Conservation (phyloP, 257 asterid genomes). For the Galeopsis tetrahit region DNA sequence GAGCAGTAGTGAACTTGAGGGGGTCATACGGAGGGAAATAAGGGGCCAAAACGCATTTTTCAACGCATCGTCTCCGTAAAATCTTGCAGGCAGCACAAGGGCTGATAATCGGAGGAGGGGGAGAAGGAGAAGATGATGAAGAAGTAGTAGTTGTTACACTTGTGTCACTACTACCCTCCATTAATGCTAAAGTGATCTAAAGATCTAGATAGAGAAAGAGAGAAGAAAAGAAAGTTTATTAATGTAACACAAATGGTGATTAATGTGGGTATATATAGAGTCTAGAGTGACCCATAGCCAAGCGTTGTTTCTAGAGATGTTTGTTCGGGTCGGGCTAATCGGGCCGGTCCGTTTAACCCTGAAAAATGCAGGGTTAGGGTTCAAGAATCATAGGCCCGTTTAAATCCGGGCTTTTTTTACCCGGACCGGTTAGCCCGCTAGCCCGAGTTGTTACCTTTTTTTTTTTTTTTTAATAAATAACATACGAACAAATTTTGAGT, state of each 20-base stretch:
- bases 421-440: too few species aligned
- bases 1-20: constrained; percentile 76
- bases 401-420: too few species aligned
- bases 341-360: too few species aligned
- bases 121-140: not conserved
- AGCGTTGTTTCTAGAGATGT: not conserved
- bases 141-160: constrained; percentile 12
- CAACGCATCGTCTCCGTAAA: constrained; percentile 67
- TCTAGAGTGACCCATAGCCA: not conserved
- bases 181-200: not conserved
- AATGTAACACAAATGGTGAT: constrained; percentile 16
- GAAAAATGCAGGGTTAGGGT: too few species aligned
- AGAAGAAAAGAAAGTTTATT: not conserved
- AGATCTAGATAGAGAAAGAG: not conserved
- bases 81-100: constrained; percentile 89
- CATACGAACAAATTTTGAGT: too few species aligned
- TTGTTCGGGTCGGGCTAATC: too few species aligned
- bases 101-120: constrained; percentile 36
- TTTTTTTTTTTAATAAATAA: too few species aligned
- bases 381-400: too few species aligned
- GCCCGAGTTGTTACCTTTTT: too few species aligned
- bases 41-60: constrained; percentile 75
- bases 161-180: constrained; percentile 37
- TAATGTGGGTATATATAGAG: constrained; percentile 26
- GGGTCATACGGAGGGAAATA: constrained; percentile 80